phyloP scores from a whole-genome alignment of 1,284 basidiomycete species.

The Leccinum cinnamomeum region DNA sequence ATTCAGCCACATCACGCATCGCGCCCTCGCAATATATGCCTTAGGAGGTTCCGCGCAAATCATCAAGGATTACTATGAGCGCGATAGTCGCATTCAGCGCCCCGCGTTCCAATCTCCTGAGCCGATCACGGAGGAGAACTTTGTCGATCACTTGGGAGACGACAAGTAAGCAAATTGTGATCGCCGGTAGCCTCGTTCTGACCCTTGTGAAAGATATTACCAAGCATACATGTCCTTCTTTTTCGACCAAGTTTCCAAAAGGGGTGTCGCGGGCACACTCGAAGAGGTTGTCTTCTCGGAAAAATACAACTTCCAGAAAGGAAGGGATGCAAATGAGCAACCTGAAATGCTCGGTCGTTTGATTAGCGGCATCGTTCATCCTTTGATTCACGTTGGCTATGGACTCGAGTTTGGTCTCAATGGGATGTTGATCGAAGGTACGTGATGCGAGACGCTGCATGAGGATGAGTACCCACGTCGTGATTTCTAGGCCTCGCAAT shows the following conservation, averaged over 20 bases:
- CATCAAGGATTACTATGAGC: slow-evolving; percentile 40
- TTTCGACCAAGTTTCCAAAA: slow-evolving; percentile 42
- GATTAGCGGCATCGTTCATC: slow-evolving; percentile 28
- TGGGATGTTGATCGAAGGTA: slow-evolving; percentile 36
- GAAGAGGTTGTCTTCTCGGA: slow-evolving; percentile 60
- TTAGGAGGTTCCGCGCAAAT: slow-evolving; percentile 39
- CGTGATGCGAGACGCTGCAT: background rate
- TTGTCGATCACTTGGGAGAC: slow-evolving; percentile 43
- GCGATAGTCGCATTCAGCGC: slow-evolving; percentile 35
- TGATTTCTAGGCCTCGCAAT: slow-evolving; percentile 29
- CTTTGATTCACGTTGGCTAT: slow-evolving; percentile 34
- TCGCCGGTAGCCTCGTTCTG: background rate
- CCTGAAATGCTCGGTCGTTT: slow-evolving; percentile 29
- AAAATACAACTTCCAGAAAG: slow-evolving; percentile 44
- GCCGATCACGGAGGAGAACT: slow-evolving; percentile 41
- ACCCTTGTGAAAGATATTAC: slow-evolving; percentile 47
- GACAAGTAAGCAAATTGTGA: slow-evolving; percentile 33
- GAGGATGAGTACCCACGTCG: background rate
- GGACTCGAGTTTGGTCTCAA: slow-evolving; percentile 34
- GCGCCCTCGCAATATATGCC: slow-evolving; percentile 43
- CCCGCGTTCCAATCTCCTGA: slow-evolving; percentile 39
- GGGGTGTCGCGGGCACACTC: slow-evolving; percentile 43
- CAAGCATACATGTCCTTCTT: slow-evolving; percentile 60
- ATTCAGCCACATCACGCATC: slow-evolving; percentile 45
- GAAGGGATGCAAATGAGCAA: slow-evolving; percentile 17